Evolutionary conservation across 805 yeast genomes (phyloP).

Genomic region (Pichia insulana): DNA sequence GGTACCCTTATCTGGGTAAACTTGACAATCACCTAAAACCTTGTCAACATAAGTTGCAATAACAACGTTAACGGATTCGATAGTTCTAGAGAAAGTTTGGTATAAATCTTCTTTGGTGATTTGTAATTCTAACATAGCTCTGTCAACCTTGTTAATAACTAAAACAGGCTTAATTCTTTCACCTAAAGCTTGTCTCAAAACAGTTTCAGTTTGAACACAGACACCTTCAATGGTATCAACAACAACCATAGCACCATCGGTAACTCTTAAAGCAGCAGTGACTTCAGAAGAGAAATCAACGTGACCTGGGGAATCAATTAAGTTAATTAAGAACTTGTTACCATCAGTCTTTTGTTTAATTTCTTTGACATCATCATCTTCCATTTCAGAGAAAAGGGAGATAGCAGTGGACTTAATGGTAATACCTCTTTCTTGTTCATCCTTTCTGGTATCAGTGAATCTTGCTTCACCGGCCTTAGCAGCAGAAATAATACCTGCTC

Average conservation of each 20-base stretch:
- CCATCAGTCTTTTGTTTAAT: slow-evolving; percentile 91
- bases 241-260: slow-evolving; percentile 99
- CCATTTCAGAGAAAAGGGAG: slow-evolving; percentile 85
- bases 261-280: slow-evolving; percentile 99
- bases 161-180: slow-evolving; percentile 99
- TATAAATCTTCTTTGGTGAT: slow-evolving; percentile 97
- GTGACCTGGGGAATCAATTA: slow-evolving; percentile 99
- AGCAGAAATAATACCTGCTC: slow-evolving; percentile 99
- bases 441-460: slow-evolving; percentile 99
- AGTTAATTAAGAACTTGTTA: slow-evolving; percentile 91
- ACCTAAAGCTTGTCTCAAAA: slow-evolving; percentile 96
- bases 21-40: slow-evolving; percentile 92
- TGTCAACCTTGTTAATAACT: slow-evolving; percentile 97
- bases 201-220: slow-evolving; percentile 99
- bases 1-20: slow-evolving; percentile 98
- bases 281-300: slow-evolving; percentile 99
- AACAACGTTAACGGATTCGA: slow-evolving; percentile 98
- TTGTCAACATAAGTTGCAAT: slow-evolving; percentile 91
- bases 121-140: slow-evolving; percentile 98
- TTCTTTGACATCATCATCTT: slow-evolving; percentile 76
- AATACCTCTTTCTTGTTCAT: slow-evolving; percentile 99
- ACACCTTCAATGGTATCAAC: slow-evolving; percentile 99
- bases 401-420: slow-evolving; percentile 98
- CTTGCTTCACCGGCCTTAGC: slow-evolving; percentile 99
- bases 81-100: slow-evolving; percentile 97